Base-by-base conservation (phyloP, 495 filamentous ascomycete genomes). In the Penicillium argentinense region DNA sequence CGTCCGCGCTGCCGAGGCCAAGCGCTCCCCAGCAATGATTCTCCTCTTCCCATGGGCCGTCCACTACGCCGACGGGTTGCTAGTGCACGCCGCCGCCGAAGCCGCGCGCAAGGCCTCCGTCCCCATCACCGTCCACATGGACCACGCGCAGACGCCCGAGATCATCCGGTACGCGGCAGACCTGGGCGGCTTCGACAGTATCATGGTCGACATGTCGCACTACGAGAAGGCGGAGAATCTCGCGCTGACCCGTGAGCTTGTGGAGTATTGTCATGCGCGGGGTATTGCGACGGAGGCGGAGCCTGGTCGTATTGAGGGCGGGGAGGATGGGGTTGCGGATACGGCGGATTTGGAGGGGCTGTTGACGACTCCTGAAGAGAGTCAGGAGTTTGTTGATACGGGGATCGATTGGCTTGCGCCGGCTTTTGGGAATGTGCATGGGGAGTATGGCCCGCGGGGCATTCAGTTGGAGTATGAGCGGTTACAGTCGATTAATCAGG, bases 21-120 rank as follows among this genome's bases (percentile, higher is more conserved):
- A 87, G 39, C 69, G 71, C 42, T 88, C 86, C 0, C 86, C 89
- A 0, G 82, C 85, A 46, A 88, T 90, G 80, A 80, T 95, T 57
- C 83, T 88, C 24, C 84, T 95, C 64, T 92, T 95, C 71, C 89
- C 89, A 42, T 95, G 89, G 89, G 86, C 88, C 0, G 65, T 87
- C 64, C 67, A 81, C 71, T 89, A 89, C 69, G 83, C 83, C 25
- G 73, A 74, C 56, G 76, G 80, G 8, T 70, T 77, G 57, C 80
- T 81, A 42, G 78, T 86, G 22, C 78, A 84, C 62, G 79, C 81
- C 9, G 83, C 81, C 25, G 82, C 82, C 33, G 74, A 81, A 52
- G 82, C 83, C 12, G 78, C 78, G 16, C 75, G 76, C 57, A 75
- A 68, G 37, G 88, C 87, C 56, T 70, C 66, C 6, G 86, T 89